Evolutionary conservation across 202 grass and related monocot species (phyloP).

Genomic region (Hordeum pubiflorum): DNA sequence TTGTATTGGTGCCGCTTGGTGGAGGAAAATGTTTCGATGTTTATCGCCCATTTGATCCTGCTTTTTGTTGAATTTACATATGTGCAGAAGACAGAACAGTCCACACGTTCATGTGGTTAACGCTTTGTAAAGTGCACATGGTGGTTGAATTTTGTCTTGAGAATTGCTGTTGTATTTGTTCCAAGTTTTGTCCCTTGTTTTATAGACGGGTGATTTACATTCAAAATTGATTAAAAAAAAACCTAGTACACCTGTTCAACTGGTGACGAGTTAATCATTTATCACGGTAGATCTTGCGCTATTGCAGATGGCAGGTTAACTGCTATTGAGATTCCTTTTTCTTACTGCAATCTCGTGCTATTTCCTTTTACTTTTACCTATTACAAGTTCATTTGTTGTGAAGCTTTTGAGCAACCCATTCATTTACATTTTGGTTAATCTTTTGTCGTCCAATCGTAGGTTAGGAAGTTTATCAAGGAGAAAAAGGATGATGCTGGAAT

Average conservation of each 20-base stretch:
- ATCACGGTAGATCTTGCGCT: background rate
- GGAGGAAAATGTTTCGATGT: background rate
- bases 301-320: background rate
- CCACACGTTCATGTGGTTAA: background rate
- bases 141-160: background rate
- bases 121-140: background rate
- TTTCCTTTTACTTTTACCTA: background rate
- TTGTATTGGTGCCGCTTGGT: background rate
- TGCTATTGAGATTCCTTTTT: background rate
- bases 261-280: background rate
- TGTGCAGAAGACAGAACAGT: background rate
- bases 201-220: background rate
- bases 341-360: background rate
- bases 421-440: background rate
- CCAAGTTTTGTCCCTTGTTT: too few species aligned
- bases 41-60: background rate
- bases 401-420: background rate
- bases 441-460: conserved; percentile 34
- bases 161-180: background rate
- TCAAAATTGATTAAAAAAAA: background rate
- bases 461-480: conserved; percentile 70
- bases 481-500: conserved; percentile 76
- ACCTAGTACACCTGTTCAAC: background rate
- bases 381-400: background rate
- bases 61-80: background rate